Conservation (phyloP, 2,329 filamentous ascomycete species). For the Nigrospora sphaerica region DNA sequence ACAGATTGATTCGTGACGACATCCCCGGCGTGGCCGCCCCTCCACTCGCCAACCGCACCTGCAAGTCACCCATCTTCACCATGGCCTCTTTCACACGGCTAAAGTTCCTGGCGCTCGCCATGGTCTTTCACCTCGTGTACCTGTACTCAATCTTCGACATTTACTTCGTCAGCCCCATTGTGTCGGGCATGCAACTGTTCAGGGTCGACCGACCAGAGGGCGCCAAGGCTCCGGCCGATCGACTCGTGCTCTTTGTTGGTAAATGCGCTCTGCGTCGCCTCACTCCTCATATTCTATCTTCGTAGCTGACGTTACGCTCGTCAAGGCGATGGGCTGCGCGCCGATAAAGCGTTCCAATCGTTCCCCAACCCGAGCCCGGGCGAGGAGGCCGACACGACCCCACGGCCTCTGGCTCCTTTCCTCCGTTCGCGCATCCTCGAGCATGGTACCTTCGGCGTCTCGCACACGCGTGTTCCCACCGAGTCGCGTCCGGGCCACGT, state of each 20-base stretch:
- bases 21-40: no score
- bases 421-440: slow-evolving; percentile 81
- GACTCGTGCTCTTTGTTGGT: slow-evolving; percentile 92
- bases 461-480: slow-evolving; percentile 92
- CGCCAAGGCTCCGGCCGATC: slow-evolving; percentile 71
- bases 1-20: no score
- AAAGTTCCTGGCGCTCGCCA: slow-evolving; percentile 79
- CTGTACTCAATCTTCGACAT: slow-evolving; percentile 96
- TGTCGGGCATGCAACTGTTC: slow-evolving; percentile 87
- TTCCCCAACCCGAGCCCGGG: slow-evolving; percentile 79
- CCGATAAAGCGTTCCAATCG: slow-evolving; percentile 94
- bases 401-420: slow-evolving; percentile 82
- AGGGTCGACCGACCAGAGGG: slow-evolving; percentile 53
- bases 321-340: slow-evolving; percentile 80
- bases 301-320: slow-evolving; percentile 5
- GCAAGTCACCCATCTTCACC: not conserved
- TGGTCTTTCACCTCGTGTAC: slow-evolving; percentile 90
- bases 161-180: slow-evolving; percentile 96
- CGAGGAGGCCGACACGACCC: slow-evolving; percentile 52
- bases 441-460: slow-evolving; percentile 93
- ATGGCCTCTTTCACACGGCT: slow-evolving; percentile 59
- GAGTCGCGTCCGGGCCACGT: slow-evolving; percentile 96
- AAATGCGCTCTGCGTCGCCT: not conserved
- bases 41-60: no score
- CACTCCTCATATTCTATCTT: slow-evolving; percentile 1